phyloP scores from a whole-genome alignment of 345 rosid species.

The Fremontodendron californicum region DNA sequence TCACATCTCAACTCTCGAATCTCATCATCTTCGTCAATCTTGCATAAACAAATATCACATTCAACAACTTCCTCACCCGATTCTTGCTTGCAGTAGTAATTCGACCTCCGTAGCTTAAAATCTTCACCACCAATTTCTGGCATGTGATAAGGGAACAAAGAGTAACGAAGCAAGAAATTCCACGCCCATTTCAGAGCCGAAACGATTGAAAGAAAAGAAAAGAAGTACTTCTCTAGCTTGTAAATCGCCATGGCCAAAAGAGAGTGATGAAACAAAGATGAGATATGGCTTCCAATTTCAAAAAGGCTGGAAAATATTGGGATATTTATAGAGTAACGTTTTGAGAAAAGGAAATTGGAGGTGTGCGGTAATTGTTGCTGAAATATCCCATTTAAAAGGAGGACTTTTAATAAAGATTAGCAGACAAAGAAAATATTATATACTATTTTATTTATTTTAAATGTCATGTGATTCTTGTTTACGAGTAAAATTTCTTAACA shows the following conservation, averaged over 20 bases:
- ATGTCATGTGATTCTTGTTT: no score
- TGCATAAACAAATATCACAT: slow-evolving; percentile 27
- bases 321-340: background rate
- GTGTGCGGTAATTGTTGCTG: background rate
- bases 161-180: background rate
- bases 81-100: no score
- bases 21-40: slow-evolving; percentile 26
- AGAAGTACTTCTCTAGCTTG: background rate
- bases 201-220: background rate
- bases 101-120: background rate
- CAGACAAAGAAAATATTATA: no score
- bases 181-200: background rate
- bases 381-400: background rate
- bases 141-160: background rate
- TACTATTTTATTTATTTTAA: no score
- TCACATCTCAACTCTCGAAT: slow-evolving; percentile 27
- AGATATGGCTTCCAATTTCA: background rate
- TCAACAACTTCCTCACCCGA: slow-evolving; percentile 3
- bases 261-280: background rate
- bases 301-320: background rate
- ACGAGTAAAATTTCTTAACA: no score
- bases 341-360: background rate
- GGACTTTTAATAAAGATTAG: background rate
- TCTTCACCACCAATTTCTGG: background rate
- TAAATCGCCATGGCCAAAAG: background rate